Evolutionary conservation across 352 stramenopile species (phyloP).

Genomic region (Globisporangium parvum): DNA sequence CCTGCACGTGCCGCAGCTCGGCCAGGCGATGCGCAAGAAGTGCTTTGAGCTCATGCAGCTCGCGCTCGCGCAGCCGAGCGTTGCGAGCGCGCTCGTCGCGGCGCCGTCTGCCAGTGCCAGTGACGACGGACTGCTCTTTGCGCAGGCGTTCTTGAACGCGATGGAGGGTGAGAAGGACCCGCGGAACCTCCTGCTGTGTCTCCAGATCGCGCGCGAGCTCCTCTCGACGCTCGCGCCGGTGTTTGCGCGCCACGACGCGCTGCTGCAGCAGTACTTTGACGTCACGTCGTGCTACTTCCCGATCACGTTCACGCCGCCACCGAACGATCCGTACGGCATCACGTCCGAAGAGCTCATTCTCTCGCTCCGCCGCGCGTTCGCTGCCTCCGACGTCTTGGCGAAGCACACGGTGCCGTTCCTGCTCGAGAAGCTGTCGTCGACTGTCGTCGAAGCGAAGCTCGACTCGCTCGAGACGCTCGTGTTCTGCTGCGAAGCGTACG

Average conservation of each 20-base stretch:
- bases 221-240: conserved; percentile 48
- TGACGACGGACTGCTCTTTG: conserved; percentile 51
- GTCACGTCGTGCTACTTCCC: conserved; percentile 90
- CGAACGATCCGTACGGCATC: conserved; percentile 89
- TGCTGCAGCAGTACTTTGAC: conserved; percentile 85
- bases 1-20: conserved; percentile 75
- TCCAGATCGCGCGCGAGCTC: conserved; percentile 61
- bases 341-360: conserved; percentile 80
- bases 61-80: conserved; percentile 43
- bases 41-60: conserved; percentile 81
- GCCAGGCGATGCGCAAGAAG: conserved; percentile 83
- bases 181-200: conserved; percentile 75
- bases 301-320: conserved; percentile 88
- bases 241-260: conserved; percentile 57
- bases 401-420: conserved; percentile 82
- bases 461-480: conserved; percentile 80
- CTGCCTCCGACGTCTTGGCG: conserved; percentile 68
- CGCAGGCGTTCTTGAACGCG: conserved; percentile 67
- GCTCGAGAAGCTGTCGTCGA: conserved; percentile 81
- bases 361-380: conserved; percentile 76
- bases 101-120: conserved; percentile 12
- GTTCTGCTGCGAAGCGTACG: conserved; percentile 76
- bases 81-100: conserved; percentile 50
- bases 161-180: conserved; percentile 91
- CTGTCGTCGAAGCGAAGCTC: conserved; percentile 70